These are phyloP conservation scores for Zizania latifolia DNA, from an alignment of 176 grass and related monocot species.

Conservation along the genomic window DNA sequence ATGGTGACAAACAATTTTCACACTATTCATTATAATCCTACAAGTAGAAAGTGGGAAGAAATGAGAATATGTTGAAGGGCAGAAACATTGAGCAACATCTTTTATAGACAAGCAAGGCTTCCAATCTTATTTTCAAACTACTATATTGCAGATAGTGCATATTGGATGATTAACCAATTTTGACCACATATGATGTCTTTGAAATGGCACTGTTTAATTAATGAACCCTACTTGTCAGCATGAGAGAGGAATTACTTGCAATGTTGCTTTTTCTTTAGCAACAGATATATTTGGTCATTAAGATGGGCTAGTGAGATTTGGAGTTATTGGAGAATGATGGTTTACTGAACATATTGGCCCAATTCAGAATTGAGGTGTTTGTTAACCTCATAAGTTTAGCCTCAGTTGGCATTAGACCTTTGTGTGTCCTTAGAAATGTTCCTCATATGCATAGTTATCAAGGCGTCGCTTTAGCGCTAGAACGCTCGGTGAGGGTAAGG, in stretches of 20 bases:
- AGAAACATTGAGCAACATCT: neutral
- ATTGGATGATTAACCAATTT: neutral
- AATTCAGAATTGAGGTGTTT: constrained; percentile 15
- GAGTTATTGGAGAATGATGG: neutral
- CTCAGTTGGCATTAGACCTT: constrained; percentile 4
- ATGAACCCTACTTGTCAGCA: neutral
- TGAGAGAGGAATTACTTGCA: neutral
- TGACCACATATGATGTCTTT: constrained; percentile 1
- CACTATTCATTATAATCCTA: neutral
- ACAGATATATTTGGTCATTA: constrained; percentile 6
- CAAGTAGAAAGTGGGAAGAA: neutral
- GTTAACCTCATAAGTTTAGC: neutral
- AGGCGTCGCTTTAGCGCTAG: too few species aligned
- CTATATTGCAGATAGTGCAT: neutral
- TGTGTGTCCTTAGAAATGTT: neutral
- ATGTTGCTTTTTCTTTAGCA: neutral
- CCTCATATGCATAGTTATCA: too few species aligned
- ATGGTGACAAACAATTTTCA: neutral
- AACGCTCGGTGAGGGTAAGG: too few species aligned
- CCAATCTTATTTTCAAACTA: neutral
- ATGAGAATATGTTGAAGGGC: neutral
- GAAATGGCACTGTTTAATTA: neutral
- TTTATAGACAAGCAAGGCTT: constrained; percentile 1
- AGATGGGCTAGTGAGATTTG: neutral
- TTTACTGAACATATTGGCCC: constrained; percentile 2